Evolutionary conservation across 2,329 filamentous ascomycete genomes (phyloP), one percentile per base, ranked within the genome.

Genomic region (Diaporthe eres): DNA sequence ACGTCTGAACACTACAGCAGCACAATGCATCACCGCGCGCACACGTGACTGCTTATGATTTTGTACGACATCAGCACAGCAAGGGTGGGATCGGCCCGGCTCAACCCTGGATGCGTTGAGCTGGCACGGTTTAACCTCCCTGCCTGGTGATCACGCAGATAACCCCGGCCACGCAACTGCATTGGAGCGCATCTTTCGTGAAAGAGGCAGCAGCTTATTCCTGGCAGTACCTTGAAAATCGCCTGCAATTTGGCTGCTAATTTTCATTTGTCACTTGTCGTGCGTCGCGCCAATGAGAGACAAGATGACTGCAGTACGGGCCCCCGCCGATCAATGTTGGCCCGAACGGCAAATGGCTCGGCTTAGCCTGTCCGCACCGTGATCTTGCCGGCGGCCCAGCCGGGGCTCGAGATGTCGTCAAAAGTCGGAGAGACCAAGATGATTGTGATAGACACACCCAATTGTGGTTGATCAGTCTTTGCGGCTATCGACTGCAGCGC

Each of bases 21-120:
- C 58, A 58, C 72, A 73, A 76, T 73, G 75, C 75, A 76, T 71
- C 58, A 57, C 49, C 65, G 39, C 61, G 51, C 31, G 47, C 65
- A 70, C 75, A 76, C 75, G 75, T 76, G 75, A 76, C 72, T 68
- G 42, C 65, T 34, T 44, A n/a, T 55, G 39, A 65, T 57, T 53
- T 58, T 55, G 65, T 67, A 61, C 51, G 31, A 76, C 75, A 44
- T 51, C 37, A 51, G 61, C 31, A 51, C 58, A 44, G 15, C 58
- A 31, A 57, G 47, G 47, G 51, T 73, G 47, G 58, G 39, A 42
- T 71, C 57, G 74, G 37, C 60, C 63, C 73, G 65, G 65, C 15
- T 49, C 58, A 75, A 42, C 28, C 65, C 60, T 71, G 37, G 17
- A n/a, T 15, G 34, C 51, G 37, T 39, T 28, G 37, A 47, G 68